Percentiles rank a stretch among this genome's conserved stretches.
Evolutionary conservation across 1,139 yeast species (phyloP).

Genomic region (Debaryomycetaceae sp.): DNA sequence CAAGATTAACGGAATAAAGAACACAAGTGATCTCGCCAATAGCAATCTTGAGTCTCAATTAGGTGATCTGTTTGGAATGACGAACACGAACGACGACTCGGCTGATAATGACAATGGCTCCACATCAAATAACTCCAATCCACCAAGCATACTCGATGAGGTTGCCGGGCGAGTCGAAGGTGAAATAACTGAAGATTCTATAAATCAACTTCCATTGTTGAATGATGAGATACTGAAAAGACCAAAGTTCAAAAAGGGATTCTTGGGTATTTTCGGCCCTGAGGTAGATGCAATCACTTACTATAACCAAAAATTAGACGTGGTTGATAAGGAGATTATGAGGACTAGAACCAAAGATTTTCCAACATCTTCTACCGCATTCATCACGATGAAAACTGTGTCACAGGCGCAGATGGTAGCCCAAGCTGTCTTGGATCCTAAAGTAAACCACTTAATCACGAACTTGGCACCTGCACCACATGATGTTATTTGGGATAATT

Average conservation of each 20-base stretch:
- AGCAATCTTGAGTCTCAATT: conserved; percentile 25
- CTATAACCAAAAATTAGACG: conserved; percentile 53
- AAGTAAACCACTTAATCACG: conserved; percentile 68
- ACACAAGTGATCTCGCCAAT: conserved; percentile 27
- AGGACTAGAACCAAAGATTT: conserved; percentile 59
- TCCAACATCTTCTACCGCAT: conserved; percentile 63
- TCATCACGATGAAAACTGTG: conserved; percentile 80
- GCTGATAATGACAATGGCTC: background rate
- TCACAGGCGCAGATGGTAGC: conserved; percentile 90
- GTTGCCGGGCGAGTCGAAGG: conserved; percentile 10
- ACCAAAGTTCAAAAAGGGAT: conserved; percentile 52
- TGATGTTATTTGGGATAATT: conserved; percentile 78
- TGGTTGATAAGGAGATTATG: conserved; percentile 55
- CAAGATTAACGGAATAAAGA: conserved; percentile 33
- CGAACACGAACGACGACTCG: background rate
- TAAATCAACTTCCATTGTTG: conserved; percentile 20
- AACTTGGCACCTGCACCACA: conserved; percentile 84
- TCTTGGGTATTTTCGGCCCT: conserved; percentile 52
- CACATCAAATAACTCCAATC: background rate
- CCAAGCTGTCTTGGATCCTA: conserved; percentile 81
- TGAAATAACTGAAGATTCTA: conserved; percentile 16
- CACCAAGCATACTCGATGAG: conserved; percentile 5
- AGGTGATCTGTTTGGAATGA: conserved; percentile 27
- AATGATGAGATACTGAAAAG: conserved; percentile 35
- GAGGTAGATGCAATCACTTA: conserved; percentile 64